Conservation (phyloP, 2,329 filamentous ascomycete species). For the Colletotrichum brevisporum region DNA sequence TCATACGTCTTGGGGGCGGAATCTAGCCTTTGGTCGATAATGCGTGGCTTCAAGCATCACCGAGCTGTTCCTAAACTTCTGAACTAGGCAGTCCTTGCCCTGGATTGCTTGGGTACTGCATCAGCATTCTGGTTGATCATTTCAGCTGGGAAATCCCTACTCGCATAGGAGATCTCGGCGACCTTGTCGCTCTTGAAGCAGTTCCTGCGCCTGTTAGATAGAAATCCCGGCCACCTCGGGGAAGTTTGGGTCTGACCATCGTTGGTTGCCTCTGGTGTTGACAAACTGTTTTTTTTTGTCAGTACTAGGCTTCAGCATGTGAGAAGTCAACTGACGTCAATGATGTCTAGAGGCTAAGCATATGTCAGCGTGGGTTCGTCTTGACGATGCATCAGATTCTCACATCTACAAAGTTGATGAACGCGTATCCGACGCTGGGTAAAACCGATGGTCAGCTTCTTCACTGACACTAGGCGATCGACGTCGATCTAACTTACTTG, state of each 20-base stretch:
- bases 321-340: slow-evolving; percentile 66
- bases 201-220: slow-evolving; percentile 66
- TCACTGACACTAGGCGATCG: background rate
- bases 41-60: slow-evolving; percentile 90
- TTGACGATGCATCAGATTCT: slow-evolving; percentile 50
- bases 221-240: background rate
- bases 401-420: slow-evolving; percentile 93
- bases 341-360: slow-evolving; percentile 77
- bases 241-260: slow-evolving; percentile 66
- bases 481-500: slow-evolving; percentile 72
- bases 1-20: background rate
- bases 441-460: background rate
- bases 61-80: slow-evolving; percentile 97
- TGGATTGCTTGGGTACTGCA: slow-evolving; percentile 78
- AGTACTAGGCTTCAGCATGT: slow-evolving; percentile 44
- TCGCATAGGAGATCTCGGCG: slow-evolving; percentile 95
- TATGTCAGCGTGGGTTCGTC: slow-evolving; percentile 52
- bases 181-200: slow-evolving; percentile 88
- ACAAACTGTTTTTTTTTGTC: slow-evolving; percentile 71
- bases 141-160: slow-evolving; percentile 63
- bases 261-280: slow-evolving; percentile 76
- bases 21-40: slow-evolving; percentile 84
- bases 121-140: slow-evolving; percentile 5
- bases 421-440: slow-evolving; percentile 91
- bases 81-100: slow-evolving; percentile 89